These are phyloP conservation scores for Acacia crassicarpa DNA, from an alignment of 306 rosid genomes.

Conservation along the genomic window DNA sequence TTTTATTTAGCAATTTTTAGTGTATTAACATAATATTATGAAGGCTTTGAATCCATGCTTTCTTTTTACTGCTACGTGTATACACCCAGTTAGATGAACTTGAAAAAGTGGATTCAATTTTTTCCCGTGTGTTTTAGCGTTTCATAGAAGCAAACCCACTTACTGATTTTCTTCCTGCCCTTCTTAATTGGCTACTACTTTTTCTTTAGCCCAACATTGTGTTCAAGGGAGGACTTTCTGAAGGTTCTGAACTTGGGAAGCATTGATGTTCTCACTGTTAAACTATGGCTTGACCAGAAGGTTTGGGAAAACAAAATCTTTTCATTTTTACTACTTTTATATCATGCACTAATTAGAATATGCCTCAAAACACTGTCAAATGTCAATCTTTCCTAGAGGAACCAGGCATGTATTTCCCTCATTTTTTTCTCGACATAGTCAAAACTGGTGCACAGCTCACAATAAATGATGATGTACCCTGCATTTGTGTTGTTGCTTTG, in stretches of 20 bases:
- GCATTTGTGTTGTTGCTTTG: not conserved
- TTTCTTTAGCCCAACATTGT: conserved; percentile 55
- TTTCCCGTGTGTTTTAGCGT: not conserved
- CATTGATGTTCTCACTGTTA: conserved; percentile 53
- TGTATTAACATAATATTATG: not conserved
- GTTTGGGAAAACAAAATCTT: conserved; percentile 33
- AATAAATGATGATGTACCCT: not conserved
- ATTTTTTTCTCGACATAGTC: not conserved
- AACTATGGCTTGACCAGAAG: conserved; percentile 52
- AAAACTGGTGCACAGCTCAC: not conserved
- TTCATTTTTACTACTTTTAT: not conserved
- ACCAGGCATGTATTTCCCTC: not conserved
- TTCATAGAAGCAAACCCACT: not conserved
- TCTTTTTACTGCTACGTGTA: not conserved
- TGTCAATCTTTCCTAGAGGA: not conserved
- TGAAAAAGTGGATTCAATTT: not conserved
- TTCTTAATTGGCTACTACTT: conserved; percentile 29
- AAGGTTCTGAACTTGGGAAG: conserved; percentile 55
- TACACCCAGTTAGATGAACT: not conserved
- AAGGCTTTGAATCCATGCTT: not conserved
- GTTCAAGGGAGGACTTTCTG: conserved; percentile 56
- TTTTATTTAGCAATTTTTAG: not conserved
- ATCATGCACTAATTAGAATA: not conserved
- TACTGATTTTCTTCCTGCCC: conserved; percentile 22
- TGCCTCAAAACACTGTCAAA: not conserved